A percentile compares a stretch with the other conserved stretches of the same genome.
These are phyloP conservation scores for Monosporascus cannonballus DNA, from an alignment of 2,329 filamentous ascomycete genomes.

Conservation along the genomic window DNA sequence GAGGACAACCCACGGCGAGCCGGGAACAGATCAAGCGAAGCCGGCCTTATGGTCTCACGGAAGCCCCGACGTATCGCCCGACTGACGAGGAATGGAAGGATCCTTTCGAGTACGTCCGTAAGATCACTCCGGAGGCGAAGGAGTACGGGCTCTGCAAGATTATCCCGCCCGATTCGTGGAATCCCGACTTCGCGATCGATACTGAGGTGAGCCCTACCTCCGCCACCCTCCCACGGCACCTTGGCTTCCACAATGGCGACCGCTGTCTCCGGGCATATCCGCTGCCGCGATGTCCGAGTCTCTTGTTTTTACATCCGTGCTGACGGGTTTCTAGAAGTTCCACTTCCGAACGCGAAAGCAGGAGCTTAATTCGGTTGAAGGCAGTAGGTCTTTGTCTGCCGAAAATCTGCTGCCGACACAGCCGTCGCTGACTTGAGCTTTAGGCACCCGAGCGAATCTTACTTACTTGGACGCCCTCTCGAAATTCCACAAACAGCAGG, in stretches of 20 bases:
- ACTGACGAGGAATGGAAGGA: slow-evolving; percentile 94
- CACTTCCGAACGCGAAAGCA: slow-evolving; percentile 96
- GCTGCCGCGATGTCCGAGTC: neutral
- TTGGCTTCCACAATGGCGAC: neutral
- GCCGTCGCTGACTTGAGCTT: slow-evolving; percentile 4
- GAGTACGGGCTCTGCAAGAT: slow-evolving; percentile 94
- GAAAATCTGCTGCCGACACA: neutral
- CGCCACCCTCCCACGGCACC: neutral
- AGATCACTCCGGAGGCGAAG: slow-evolving; percentile 78
- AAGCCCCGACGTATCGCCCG: slow-evolving; percentile 85
- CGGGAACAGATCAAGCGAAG: slow-evolving; percentile 71
- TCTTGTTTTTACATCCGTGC: neutral
- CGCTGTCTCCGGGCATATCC: neutral
- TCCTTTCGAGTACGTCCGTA: slow-evolving; percentile 87
- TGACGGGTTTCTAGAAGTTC: slow-evolving; percentile 60
- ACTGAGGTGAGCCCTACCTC: slow-evolving; percentile 65
- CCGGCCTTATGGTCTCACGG: slow-evolving; percentile 76
- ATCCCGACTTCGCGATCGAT: slow-evolving; percentile 91
- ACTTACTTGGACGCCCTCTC: slow-evolving; percentile 92
- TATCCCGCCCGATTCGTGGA: slow-evolving; percentile 89
- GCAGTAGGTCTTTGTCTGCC: slow-evolving; percentile 60
- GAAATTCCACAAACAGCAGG: slow-evolving; percentile 96
- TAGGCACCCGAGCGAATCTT: slow-evolving; percentile 88
- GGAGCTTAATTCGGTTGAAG: slow-evolving; percentile 96
- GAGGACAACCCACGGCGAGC: slow-evolving; percentile 71